Evolutionary conservation across 306 rosid genomes (phyloP), one percentile per base, ranked within the genome.

Genomic region (Cicer yamashitae): DNA sequence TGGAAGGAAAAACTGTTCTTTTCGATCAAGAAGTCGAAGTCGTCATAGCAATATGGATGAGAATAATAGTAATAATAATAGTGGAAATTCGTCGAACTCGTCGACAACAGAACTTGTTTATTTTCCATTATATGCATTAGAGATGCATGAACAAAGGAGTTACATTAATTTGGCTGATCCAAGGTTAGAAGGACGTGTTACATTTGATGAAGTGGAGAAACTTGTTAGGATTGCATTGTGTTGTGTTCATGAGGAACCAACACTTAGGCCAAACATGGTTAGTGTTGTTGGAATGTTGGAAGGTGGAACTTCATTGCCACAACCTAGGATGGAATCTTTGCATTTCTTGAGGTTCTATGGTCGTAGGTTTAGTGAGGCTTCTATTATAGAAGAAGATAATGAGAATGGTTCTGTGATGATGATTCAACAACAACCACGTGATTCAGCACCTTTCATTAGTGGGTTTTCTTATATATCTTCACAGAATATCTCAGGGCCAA

Each of bases 211-310:
- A 22, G 96, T 86, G 72, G 91, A 87, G 82, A 91, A 90, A 80
- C 67, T 94, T 13, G 89, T 88, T 79, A 83, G 87, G 10, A 62
- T 94, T 11, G 96, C 96, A 20, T 80, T 94, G 84, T 91, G 93
- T 73, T 94, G 96, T 63, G 97, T 89, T 65, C 94, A 94, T 6
- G 98, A 94, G 85, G 97, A 90, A 34, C 98, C 98, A 0, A 40
- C 71, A 10, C 87, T 88, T 15, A 87, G 98, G 86, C 98, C 97
- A 17, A 90, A 65, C 80, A 91, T 94, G 94, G 89, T 69, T 62
- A 67, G 80, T 41, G 87, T 88, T 74, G 96, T 90, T 70, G 84
- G 96, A 63, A 91, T 88, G 96, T 79, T 91, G 88, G 97, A 91
- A 84, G 97, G 97, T 46, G 91, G 87, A 20, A 87, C 84, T 74